Evolutionary conservation across 306 rosid genomes (phyloP).

Genomic region (Trifolium subterraneum): DNA sequence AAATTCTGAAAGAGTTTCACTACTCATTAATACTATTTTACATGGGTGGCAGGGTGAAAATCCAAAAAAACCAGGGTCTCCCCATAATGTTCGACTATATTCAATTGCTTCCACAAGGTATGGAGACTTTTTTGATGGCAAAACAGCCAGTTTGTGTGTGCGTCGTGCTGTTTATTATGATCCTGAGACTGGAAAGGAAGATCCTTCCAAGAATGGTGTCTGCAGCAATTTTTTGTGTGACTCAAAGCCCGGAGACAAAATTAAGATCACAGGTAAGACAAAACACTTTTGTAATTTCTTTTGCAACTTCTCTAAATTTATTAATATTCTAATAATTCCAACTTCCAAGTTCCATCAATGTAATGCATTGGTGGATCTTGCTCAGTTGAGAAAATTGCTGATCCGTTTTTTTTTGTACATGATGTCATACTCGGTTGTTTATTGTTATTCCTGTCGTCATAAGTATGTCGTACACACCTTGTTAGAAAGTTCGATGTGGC

Average conservation of each 20-base stretch:
- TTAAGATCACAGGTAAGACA: conserved; percentile 80
- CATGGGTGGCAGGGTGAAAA: conserved; percentile 80
- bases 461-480: neutral
- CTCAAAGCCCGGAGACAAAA: conserved; percentile 93
- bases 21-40: conserved; percentile 29
- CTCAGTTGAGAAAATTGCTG: neutral
- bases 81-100: conserved; percentile 87
- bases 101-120: conserved; percentile 96
- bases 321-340: neutral
- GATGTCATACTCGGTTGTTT: neutral
- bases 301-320: conserved; percentile 5
- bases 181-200: conserved; percentile 93
- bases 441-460: neutral
- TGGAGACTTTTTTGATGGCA: conserved; percentile 91
- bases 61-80: conserved; percentile 91
- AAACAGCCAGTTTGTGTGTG: conserved; percentile 93
- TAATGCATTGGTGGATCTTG: neutral
- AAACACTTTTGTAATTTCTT: conserved; percentile 32
- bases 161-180: conserved; percentile 96
- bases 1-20: conserved; percentile 11
- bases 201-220: conserved; percentile 83
- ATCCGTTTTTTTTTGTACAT: neutral
- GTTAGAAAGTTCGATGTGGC: neutral
- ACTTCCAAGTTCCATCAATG: neutral
- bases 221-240: conserved; percentile 89